Conservation (phyloP, 768 basidiomycete species). For the Rhodotorula babjevae region DNA sequence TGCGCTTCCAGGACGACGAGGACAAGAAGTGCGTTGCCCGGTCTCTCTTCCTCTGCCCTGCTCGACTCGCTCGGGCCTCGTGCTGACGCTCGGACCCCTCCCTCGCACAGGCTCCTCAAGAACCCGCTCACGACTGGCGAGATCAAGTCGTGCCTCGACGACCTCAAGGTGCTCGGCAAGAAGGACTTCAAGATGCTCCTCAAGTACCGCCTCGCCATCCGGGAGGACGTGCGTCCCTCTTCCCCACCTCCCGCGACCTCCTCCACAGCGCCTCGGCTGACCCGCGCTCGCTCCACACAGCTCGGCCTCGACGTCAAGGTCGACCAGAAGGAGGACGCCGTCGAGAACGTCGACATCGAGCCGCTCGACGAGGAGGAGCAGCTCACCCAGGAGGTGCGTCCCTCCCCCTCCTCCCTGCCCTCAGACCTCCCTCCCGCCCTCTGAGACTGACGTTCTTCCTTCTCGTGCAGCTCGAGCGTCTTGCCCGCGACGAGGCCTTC, state of each 20-base stretch:
- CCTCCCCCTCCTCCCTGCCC: not conserved
- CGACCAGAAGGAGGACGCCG: constrained; percentile 66
- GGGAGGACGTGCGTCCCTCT: constrained; percentile 67
- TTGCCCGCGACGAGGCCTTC: constrained; percentile 69
- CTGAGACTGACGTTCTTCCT: constrained; percentile 8
- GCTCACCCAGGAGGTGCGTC: constrained; percentile 76
- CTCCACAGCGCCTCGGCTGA: not conserved
- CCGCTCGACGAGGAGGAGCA: constrained; percentile 76
- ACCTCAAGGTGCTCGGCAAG: constrained; percentile 94
- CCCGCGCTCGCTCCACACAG: constrained; percentile 47
- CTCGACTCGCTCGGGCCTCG: not conserved
- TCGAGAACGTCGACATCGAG: constrained; percentile 54
- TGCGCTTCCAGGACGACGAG: constrained; percentile 72
- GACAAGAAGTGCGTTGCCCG: constrained; percentile 64
- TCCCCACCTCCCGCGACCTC: not conserved
- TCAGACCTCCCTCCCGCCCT: not conserved
- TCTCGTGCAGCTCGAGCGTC: constrained; percentile 64
- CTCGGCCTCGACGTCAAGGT: constrained; percentile 77
- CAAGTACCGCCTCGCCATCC: constrained; percentile 81
- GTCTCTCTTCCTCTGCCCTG: not conserved
- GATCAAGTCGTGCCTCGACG: constrained; percentile 73
- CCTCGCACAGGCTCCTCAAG: constrained; percentile 56
- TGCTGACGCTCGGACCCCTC: not conserved
- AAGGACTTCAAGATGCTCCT: constrained; percentile 90
- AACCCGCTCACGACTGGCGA: constrained; percentile 70